Conservation (phyloP, 352 stramenopile species). For the Thalassiosira gravida region DNA sequence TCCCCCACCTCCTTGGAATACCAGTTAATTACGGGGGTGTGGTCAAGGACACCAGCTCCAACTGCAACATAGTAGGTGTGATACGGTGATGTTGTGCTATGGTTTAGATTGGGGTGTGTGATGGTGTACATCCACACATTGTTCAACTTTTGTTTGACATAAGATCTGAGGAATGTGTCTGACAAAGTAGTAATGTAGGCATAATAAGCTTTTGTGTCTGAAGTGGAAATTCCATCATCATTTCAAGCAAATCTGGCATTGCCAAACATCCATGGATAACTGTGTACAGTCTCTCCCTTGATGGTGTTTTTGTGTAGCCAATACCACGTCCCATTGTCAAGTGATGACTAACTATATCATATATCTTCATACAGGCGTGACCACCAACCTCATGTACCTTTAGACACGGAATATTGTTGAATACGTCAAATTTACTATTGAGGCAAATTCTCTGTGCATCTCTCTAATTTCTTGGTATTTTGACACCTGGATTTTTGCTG, state of each 20-base stretch:
- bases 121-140: background rate
- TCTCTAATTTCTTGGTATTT: background rate
- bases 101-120: background rate
- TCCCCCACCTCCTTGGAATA: background rate
- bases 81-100: background rate
- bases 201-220: background rate
- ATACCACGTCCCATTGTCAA: background rate
- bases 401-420: background rate
- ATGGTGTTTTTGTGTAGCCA: background rate
- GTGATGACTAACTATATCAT: background rate
- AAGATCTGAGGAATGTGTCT: background rate
- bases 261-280: background rate
- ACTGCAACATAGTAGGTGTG: background rate
- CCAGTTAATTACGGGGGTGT: background rate
- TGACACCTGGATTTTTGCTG: background rate
- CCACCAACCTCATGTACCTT: background rate
- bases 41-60: background rate
- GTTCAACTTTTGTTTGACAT: background rate
- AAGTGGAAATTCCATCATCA: background rate
- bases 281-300: background rate
- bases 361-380: background rate
- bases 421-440: background rate
- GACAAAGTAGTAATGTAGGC: background rate
- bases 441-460: background rate
- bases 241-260: background rate